Base-by-base conservation (phyloP, 352 stramenopile genomes). In the Globisporangium barbulae region DNA sequence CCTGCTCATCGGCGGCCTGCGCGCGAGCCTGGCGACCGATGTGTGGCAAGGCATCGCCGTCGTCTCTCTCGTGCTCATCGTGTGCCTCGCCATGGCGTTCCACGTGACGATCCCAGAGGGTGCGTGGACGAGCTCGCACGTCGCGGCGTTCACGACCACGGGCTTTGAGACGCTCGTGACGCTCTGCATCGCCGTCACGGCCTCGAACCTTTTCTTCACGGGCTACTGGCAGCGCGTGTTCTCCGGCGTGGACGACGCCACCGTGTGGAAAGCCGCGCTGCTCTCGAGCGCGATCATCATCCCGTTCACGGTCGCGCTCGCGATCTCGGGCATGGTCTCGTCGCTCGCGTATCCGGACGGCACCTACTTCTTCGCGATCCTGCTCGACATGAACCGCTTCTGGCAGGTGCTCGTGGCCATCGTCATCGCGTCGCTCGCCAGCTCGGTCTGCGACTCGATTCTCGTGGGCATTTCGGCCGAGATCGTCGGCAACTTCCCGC, bases 161-260 rank as follows among this genome's bases (percentile, higher is more conserved):
- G 84, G 84, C 45, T 93, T 93, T 53, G 81, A 93, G 69, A 79
- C 81, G 19, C 65, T 93, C 2, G 76, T 93, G 53, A 93, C 84
- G 44, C 72, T 93, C 5, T 71, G 76, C 12, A 89, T 93, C 57
- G 83, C 84, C 17, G 65, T 91, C 5, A 78, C 72, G 10, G 72
- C 81, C 15, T 78, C 81, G 17, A 91, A 87, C 53, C 63, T 93
- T 17, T 93, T 93, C 68, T 89, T 90, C 70, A 91, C 84, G 57
- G 84, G 80, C 58, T 93, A 85, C 59, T 93, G 84, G 84, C 84
- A 91, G 67, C 81, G 84, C 47, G 83, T 90, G 52, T 91, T 84
- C 64, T 65, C 78, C 0, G 81, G 78, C 10, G 78, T 84, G 7
- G 77, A 87, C 68, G 74, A 90, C 63, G 57, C 53, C 13, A 89